Base-by-base conservation (phyloP, 2,329 filamentous ascomycete genomes). In the Penicillium janthinellum region DNA sequence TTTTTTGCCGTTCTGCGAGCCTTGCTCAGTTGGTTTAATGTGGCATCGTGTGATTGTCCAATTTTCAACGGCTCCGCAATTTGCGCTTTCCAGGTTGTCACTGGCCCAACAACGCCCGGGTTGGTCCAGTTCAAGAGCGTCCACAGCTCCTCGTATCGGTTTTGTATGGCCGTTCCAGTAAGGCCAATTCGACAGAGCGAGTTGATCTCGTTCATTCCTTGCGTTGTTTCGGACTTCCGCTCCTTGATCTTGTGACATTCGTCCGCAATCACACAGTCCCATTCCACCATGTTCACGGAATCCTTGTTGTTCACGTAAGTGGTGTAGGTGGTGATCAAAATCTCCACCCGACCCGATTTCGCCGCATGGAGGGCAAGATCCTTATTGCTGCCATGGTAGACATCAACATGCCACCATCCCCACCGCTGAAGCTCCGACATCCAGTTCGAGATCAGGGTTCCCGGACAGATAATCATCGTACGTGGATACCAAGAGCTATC, bases 121-220 rank as follows among this genome's bases (percentile, higher is more conserved):
- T 96, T 95, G 0, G 92, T 93, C 95, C 95, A 99, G 73, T 99
- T 96, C 2, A 99, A 81, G 0, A 99, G 81, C 0, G 92, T 96
- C 94, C 94, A 99, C 0, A 99, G 83, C 74, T 99, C 95, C 72
- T 97, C 92, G 73, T 99, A 99, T 66, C 91, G 95, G 75, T 99
- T 99, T 73, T 99, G 95, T 47, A 99, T 97, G 0, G 94, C 94
- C 0, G 95, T 99, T 1, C 95, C 95, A 0, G 93, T 98, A 8
- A 99, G 82, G 0, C 95, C 95, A 61, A 99, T 93, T 37, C 95
- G 86, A 71, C 95, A 98, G 2, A 98, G 84, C 0, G 93, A 88
- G 68, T 99, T 99, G 67, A 98, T 82, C 62, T 93, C 86, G 68
- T 92, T 90, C 89, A 99, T 94, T 0, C 92, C 88, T 70, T 90